Conservation (phyloP, 2,329 filamentous ascomycete species). For the Rhynchosporium agropyri region DNA sequence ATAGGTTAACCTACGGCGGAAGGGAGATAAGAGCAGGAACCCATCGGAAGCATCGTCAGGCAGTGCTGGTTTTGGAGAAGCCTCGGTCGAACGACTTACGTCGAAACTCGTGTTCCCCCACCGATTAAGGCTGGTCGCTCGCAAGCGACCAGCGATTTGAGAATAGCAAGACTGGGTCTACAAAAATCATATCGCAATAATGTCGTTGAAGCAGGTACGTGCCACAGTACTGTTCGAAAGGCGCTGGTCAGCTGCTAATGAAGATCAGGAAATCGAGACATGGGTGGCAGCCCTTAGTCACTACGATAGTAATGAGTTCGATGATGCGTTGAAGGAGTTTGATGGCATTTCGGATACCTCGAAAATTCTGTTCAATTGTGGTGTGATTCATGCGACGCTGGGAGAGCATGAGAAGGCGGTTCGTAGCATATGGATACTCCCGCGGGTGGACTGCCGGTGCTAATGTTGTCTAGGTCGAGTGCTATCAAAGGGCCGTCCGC, state of each 20-base stretch:
- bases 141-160: conserved; percentile 33
- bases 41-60: conserved; percentile 19
- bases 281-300: conserved; percentile 90
- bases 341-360: conserved; percentile 90
- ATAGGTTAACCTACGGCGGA: conserved; percentile 1
- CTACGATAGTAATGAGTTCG: conserved; percentile 98
- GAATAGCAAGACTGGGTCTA: conserved; percentile 10
- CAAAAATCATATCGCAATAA: conserved; percentile 31
- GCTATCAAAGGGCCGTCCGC: conserved; percentile 87
- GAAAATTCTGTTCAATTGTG: conserved; percentile 98
- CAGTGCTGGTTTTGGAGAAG: conserved; percentile 17
- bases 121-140: conserved; percentile 34
- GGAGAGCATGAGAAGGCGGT: conserved; percentile 96
- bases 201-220: conserved; percentile 50
- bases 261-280: conserved; percentile 86
- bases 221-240: conserved; percentile 8
- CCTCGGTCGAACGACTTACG: conserved; percentile 14
- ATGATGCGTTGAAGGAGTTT: conserved; percentile 82
- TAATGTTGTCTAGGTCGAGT: conserved; percentile 72
- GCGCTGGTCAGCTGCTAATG: conserved; percentile 23
- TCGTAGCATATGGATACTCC: conserved; percentile 47
- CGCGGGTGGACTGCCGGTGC: conserved; percentile 19
- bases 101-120: conserved; percentile 25
- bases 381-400: conserved; percentile 94
- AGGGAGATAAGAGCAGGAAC: conserved; percentile 1